Base-by-base conservation (phyloP, 495 filamentous ascomycete species). In the Margaritispora aquatica region DNA sequence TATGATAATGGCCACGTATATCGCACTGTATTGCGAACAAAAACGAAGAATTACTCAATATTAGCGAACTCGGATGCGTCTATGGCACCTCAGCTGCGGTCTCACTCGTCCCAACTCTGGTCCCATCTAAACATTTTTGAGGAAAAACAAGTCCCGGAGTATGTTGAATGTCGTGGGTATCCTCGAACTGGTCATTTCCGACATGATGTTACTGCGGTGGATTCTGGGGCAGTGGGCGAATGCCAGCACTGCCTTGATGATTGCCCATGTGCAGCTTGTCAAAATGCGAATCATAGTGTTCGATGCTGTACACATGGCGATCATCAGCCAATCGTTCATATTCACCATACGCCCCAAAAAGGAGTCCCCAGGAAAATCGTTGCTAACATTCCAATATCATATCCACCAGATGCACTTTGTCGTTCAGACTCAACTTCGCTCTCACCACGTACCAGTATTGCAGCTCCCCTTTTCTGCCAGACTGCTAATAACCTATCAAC, bases 231-330 rank as follows among this genome's bases (percentile, higher is more conserved):
- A 4, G 34, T 64, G 57, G 64, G 62, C 9, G 51, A 64, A 24
- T 67, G 61, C 26, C 64, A 63, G 23, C 61, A 67, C 41, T 64
- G 61, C 24, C 26, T 58, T 51, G 58, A 63, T 24, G 64, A 67
- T 26, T 67, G 58, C 47, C 50, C 59, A 27, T 67, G 61, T 48
- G 23, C 22, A 24, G 50, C 64, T n/a, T 64, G 61, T 41, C 62
- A 59, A 52, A 61, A 51, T 26, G 55, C 62, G 15, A 19, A 59
- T 26, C 61, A 64, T 26, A 58, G 26, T 47, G 61, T 67, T 38
- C 23, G 64, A 54, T 67, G 64, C 51, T 67, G 64, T 23, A 24
- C 55, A 13, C 58, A 67, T 50, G 24, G 26, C 23, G 64, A 62
- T 50, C 61, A 64, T 34, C 48, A 51, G 13, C 38, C 55, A 20